Percentiles rank a stretch among this genome's conserved stretches.
Conservation (phyloP, 176 grass and related monocot genomes). For the Oryza meridionalis region DNA sequence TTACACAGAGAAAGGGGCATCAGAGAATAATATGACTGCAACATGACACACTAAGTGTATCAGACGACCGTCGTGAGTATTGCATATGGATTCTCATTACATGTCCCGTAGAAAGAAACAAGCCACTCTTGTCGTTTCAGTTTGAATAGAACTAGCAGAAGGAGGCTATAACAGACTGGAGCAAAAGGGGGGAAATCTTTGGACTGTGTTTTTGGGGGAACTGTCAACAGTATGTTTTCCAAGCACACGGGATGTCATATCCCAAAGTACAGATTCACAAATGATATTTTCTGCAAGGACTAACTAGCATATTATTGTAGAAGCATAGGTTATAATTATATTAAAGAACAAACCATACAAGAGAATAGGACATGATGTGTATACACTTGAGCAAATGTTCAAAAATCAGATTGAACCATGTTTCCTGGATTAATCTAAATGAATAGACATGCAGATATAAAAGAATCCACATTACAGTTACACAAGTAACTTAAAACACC, state of each 20-base stretch:
- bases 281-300: background rate
- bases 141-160: background rate
- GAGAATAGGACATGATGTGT: too few species aligned
- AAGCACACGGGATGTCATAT: background rate
- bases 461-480: background rate
- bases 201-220: background rate
- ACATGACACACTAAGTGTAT: conserved; percentile 52
- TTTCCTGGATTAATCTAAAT: background rate
- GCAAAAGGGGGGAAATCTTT: too few species aligned
- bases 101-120: conserved; percentile 11
- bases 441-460: too few species aligned
- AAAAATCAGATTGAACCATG: background rate
- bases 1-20: background rate
- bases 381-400: background rate
- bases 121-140: background rate
- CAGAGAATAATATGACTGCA: conserved; percentile 51
- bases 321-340: background rate
- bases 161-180: background rate
- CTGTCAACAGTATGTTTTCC: background rate
- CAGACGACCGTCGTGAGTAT: conserved; percentile 56
- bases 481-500: too few species aligned
- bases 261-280: background rate
- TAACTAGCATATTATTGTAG: background rate
- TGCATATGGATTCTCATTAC: conserved; percentile 40
- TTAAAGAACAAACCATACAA: background rate